A percentile compares a stretch with the other conserved stretches of the same genome.
Conservation (phyloP, 2,329 filamentous ascomycete species). For the Fusarium subtropicale region DNA sequence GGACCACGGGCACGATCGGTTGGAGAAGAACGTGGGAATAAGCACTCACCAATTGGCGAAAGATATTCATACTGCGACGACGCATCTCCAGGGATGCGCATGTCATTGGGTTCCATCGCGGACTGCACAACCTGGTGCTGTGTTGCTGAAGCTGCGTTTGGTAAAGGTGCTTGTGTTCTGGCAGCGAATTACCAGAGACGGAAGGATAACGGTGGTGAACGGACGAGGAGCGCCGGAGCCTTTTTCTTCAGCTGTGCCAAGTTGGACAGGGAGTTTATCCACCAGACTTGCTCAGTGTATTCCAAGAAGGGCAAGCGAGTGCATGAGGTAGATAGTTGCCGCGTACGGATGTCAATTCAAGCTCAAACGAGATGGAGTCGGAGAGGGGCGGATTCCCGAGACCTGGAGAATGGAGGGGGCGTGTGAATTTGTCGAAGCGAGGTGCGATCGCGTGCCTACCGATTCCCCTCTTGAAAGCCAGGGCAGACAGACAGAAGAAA, state of each 20-base stretch:
- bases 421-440: slow-evolving; percentile 36
- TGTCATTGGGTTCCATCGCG: slow-evolving; percentile 56
- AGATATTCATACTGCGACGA: slow-evolving; percentile 59
- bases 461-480: slow-evolving; percentile 19
- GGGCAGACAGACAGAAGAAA: not conserved
- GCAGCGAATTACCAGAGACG: slow-evolving; percentile 31
- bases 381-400: slow-evolving; percentile 41
- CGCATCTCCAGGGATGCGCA: slow-evolving; percentile 61
- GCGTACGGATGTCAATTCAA: slow-evolving; percentile 16
- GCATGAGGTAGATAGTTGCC: slow-evolving; percentile 35
- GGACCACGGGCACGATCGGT: slow-evolving; percentile 63
- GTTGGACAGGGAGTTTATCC: slow-evolving; percentile 19
- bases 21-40: slow-evolving; percentile 48
- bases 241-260: slow-evolving; percentile 27
- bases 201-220: slow-evolving; percentile 27
- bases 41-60: slow-evolving; percentile 66
- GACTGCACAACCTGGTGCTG: slow-evolving; percentile 39
- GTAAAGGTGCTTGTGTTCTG: slow-evolving; percentile 23
- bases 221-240: slow-evolving; percentile 28
- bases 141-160: slow-evolving; percentile 29
- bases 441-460: slow-evolving; percentile 46
- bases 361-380: slow-evolving; percentile 30
- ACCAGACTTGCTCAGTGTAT: slow-evolving; percentile 32
- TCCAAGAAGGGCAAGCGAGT: slow-evolving; percentile 47
- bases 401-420: slow-evolving; percentile 42